Evolutionary conservation across 345 rosid species (phyloP).

Genomic region (Populus deltoides): DNA sequence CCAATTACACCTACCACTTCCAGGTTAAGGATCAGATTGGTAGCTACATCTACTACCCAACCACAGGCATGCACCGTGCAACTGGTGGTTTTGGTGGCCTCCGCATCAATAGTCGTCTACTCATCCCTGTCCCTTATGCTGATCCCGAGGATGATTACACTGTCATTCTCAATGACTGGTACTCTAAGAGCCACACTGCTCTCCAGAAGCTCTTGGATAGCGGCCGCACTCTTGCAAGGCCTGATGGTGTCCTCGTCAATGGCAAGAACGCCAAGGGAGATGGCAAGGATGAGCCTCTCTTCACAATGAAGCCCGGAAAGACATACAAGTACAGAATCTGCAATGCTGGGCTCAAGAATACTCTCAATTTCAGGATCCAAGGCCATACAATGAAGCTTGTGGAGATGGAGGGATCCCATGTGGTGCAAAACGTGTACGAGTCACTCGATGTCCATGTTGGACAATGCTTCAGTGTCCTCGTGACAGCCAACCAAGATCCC

Average conservation of each 20-base stretch:
- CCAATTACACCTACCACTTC: conserved; percentile 33
- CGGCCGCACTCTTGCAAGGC: conserved; percentile 26
- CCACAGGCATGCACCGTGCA: conserved; percentile 24
- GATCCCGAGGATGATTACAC: conserved; percentile 40
- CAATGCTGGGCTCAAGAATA: conserved; percentile 29
- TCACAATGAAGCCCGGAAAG: conserved; percentile 34
- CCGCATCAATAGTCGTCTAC: conserved; percentile 29
- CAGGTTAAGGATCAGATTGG: conserved; percentile 42
- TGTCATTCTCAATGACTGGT: conserved; percentile 31
- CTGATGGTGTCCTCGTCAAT: conserved; percentile 29
- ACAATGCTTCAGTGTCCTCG: conserved; percentile 26
- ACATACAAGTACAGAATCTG: conserved; percentile 36
- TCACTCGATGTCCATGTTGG: conserved; percentile 37
- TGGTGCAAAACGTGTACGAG: conserved; percentile 27
- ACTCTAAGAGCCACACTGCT: conserved; percentile 19
- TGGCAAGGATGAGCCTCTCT: conserved; percentile 28
- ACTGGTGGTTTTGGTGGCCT: conserved; percentile 35
- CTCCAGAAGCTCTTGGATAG: conserved; percentile 26
- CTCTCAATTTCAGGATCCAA: conserved; percentile 35
- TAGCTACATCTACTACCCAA: conserved; percentile 29
- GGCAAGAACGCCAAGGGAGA: conserved; percentile 18
- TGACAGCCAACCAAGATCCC: conserved; percentile 26
- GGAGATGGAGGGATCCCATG: conserved; percentile 38
- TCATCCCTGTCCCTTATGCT: conserved; percentile 32
- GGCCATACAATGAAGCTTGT: conserved; percentile 30